Conservation (phyloP, 306 rosid genomes). For the Hippophae gyantsensis region DNA sequence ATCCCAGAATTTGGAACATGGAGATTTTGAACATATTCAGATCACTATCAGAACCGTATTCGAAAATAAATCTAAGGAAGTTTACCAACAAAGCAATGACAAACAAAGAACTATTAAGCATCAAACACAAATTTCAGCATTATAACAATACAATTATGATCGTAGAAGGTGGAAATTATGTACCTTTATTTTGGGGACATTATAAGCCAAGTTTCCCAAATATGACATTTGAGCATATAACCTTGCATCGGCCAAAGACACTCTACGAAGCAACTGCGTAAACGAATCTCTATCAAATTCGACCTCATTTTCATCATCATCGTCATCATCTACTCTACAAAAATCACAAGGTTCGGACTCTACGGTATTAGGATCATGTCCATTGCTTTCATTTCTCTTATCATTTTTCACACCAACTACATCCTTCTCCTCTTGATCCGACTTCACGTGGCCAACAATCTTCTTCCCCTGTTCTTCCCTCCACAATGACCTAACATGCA, state of each 20-base stretch:
- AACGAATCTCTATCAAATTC: slow-evolving; percentile 59
- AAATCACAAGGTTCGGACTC: slow-evolving; percentile 34
- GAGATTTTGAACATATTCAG: no score
- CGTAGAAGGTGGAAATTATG: not conserved
- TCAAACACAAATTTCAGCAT: not conserved
- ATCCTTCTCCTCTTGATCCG: not conserved
- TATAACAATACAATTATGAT: not conserved
- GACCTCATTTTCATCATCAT: slow-evolving; percentile 29
- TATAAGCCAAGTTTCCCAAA: slow-evolving; percentile 70
- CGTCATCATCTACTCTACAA: slow-evolving; percentile 37
- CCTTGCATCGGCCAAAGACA: slow-evolving; percentile 64
- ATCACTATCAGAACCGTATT: no score
- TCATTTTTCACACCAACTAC: slow-evolving; percentile 7
- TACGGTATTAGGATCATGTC: slow-evolving; percentile 10
- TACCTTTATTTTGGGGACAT: slow-evolving; percentile 67
- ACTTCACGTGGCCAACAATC: slow-evolving; percentile 3
- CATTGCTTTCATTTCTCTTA: slow-evolving; percentile 8
- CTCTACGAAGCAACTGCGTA: slow-evolving; percentile 67
- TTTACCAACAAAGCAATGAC: not conserved
- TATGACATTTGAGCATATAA: slow-evolving; percentile 81
- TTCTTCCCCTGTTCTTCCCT: slow-evolving; percentile 28
- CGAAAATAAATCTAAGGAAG: no score
- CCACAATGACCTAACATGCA: slow-evolving; percentile 59
- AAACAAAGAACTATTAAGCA: not conserved
- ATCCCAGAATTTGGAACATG: no score